Percentiles rank a stretch among this genome's conserved stretches.
Evolutionary conservation across 2,329 filamentous ascomycete genomes (phyloP).

Genomic region (Ploettnerulaceae sp.): DNA sequence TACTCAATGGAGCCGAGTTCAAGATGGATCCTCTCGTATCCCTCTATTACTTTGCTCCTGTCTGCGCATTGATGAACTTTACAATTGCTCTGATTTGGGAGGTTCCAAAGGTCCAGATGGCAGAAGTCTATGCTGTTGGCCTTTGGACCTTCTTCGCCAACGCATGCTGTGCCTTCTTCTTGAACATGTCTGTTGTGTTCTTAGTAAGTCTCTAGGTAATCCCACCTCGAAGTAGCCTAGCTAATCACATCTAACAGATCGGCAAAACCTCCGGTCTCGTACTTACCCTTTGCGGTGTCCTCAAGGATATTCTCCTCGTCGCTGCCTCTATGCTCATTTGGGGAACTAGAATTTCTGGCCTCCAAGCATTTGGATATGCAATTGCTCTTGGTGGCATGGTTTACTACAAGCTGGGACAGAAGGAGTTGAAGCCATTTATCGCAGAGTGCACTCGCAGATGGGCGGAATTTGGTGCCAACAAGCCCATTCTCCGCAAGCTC

Average conservation of each 20-base stretch:
- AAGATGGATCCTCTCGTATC: conserved; percentile 91
- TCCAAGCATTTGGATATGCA: conserved; percentile 80
- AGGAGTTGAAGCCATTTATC: conserved; percentile 77
- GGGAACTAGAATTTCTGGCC: conserved; percentile 65
- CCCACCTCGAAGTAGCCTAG: background rate
- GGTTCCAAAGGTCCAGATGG: conserved; percentile 62
- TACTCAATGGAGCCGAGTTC: conserved; percentile 77
- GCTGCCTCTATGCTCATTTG: conserved; percentile 76
- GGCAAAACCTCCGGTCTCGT: conserved; percentile 84
- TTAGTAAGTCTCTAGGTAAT: conserved; percentile 52
- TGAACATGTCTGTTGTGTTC: conserved; percentile 84
- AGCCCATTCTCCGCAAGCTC: conserved; percentile 74
- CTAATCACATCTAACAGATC: conserved; percentile 50
- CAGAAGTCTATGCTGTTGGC: conserved; percentile 69
- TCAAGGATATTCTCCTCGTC: conserved; percentile 84
- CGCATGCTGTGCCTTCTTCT: conserved; percentile 70
- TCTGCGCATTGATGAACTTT: conserved; percentile 79
- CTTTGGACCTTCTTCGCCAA: conserved; percentile 69
- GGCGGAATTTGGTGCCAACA: conserved; percentile 77
- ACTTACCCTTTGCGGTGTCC: conserved; percentile 79
- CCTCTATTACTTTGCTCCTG: conserved; percentile 84
- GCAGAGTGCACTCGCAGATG: conserved; percentile 69
- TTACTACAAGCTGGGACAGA: conserved; percentile 81
- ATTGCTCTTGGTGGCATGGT: conserved; percentile 75
- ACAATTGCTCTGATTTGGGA: conserved; percentile 69